These are phyloP conservation scores for Tieghemostelium lacteum DNA, from an alignment of 78 protist species.

Conservation along the genomic window DNA sequence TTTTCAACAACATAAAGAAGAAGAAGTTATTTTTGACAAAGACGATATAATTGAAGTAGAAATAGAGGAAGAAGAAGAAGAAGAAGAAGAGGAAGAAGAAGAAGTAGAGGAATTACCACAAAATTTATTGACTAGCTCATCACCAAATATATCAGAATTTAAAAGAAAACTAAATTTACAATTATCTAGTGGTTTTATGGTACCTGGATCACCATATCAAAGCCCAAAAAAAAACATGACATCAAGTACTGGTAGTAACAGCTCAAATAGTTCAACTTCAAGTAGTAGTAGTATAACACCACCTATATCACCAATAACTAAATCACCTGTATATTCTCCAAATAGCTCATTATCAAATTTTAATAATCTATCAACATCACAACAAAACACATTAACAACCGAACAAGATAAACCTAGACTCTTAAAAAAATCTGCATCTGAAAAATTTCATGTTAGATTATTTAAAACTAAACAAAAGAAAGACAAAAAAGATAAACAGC, in stretches of 20 bases:
- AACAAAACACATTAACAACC: not conserved
- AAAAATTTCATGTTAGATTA: constrained; percentile 8
- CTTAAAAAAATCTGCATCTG: constrained; percentile 6
- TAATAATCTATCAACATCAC: constrained; percentile 8
- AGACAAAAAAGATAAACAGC: not conserved
- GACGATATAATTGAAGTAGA: too few relatives aligned
- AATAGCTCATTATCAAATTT: not conserved
- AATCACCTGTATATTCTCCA: not conserved
- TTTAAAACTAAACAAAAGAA: not conserved
- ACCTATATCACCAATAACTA: constrained; percentile 8
- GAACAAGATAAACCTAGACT: not conserved
- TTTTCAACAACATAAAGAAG: too few relatives aligned
- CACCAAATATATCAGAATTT: not conserved
- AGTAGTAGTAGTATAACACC: constrained; percentile 8
- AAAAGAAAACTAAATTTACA: constrained; percentile 19
- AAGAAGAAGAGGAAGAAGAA: too few relatives aligned
- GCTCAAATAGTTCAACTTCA: not conserved
- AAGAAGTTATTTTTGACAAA: too few relatives aligned
- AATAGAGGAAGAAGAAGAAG: too few relatives aligned
- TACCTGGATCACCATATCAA: not conserved
- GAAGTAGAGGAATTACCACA: too few relatives aligned
- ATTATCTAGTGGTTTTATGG: not conserved
- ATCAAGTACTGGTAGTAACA: not conserved
- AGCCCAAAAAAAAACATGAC: not conserved
- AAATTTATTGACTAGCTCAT: not conserved